Evolutionary conservation across 257 asterid genomes (phyloP), one percentile per base, ranked within the genome.

Genomic region (Osmanthus fragrans): DNA sequence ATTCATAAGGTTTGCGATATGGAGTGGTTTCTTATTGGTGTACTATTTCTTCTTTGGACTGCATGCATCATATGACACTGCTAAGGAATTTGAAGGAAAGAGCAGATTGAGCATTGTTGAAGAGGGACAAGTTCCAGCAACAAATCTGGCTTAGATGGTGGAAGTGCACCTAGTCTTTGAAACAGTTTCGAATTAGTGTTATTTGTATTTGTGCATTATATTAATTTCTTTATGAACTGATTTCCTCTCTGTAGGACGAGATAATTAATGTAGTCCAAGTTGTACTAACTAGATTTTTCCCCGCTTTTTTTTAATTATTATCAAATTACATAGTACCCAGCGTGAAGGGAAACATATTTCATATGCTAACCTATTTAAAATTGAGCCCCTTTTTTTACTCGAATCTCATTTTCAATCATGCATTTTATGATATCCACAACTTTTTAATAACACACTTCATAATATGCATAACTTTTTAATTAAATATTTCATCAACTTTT

Each of bases 11-110:
- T 89, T 90, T 63, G 86, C 70, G 0, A 3, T 81, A 18, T 90
- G 93, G 93, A 87, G 89, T 0, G 85, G 15, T 5, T 15, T 87
- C 11, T 84, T 88, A 36, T 56, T 90, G 76, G 27, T 76, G 6
- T 87, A 90, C 77, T 90, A 90, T 72, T 29, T 90, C 74, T 70
- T 87, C 45, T 82, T 90, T 15, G 92, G 96, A 5, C 79, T 90
- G 64, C 96, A 90, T 25, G 93, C 96, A 3, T 85, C 93, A 1
- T 90, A 88, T 56, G 96, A 90, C 81, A 85, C 88, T 0, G 96
- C 93, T 6, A 88, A 84, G 83, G 83, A 82, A 6, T 70, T 36
- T 3, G 88, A 82, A 15, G 70, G 7, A 3, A 72, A 77, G 47
- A 76, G 79, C 7, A 78, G 27, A 0, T 47, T 56, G 19, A 40